Evolutionary conservation across 1,284 basidiomycete genomes (phyloP).

Genomic region (Ganoderma sinense): DNA sequence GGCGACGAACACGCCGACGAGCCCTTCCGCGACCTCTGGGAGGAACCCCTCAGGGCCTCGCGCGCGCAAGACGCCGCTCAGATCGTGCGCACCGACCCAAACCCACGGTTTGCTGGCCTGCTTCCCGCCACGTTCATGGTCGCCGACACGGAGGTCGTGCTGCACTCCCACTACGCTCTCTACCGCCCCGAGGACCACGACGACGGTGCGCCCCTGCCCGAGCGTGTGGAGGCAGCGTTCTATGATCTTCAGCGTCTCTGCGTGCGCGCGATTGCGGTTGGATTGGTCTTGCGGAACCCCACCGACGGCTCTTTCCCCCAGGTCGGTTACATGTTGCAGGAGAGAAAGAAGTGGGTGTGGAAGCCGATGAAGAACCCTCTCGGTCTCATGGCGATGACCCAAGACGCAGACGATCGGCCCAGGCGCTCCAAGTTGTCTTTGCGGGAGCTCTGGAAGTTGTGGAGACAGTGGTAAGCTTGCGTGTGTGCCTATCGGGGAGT

Average conservation of each 20-base stretch:
- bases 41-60: not conserved
- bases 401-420: not conserved
- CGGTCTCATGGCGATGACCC: not conserved
- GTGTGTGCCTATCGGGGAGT: not conserved
- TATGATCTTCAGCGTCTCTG: not conserved
- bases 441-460: not conserved
- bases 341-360: slow-evolving; percentile 1
- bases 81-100: not conserved
- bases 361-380: not conserved
- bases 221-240: not conserved
- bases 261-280: not conserved
- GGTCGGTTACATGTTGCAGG: not conserved
- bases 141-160: not conserved
- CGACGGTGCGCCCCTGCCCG: not conserved
- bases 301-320: not conserved
- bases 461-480: not conserved
- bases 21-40: not conserved
- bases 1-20: not conserved
- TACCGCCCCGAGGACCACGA: slow-evolving; percentile 1
- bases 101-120: not conserved
- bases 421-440: not conserved
- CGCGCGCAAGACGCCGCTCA: not conserved
- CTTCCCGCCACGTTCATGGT: not conserved
- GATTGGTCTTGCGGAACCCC: not conserved
- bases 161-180: not conserved